A percentile compares a stretch with the other conserved stretches of the same genome.
These are phyloP conservation scores for Claviceps arundinis DNA, from an alignment of 2,329 filamentous ascomycete species.

Conservation along the genomic window DNA sequence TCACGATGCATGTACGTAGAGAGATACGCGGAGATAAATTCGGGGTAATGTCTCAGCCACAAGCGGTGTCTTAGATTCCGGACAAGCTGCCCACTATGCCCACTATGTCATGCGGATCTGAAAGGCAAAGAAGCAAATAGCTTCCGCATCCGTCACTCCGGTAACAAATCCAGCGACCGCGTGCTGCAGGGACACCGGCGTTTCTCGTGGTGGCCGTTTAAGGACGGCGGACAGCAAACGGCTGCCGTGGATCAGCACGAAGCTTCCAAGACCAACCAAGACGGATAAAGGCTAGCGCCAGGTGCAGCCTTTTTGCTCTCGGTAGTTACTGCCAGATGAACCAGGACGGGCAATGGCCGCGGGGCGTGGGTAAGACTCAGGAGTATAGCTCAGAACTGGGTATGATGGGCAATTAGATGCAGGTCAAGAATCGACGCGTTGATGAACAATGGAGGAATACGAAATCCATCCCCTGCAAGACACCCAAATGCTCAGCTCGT, in stretches of 20 bases:
- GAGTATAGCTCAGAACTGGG: background rate
- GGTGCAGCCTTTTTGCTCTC: background rate
- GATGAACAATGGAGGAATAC: background rate
- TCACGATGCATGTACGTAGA: background rate
- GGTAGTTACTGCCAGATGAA: background rate
- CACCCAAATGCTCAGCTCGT: background rate
- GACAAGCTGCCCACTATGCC: conserved; percentile 2
- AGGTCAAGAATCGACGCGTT: background rate
- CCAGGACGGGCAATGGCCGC: background rate
- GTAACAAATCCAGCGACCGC: conserved; percentile 6
- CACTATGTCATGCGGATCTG: background rate
- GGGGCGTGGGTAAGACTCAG: background rate
- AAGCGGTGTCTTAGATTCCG: conserved; percentile 7
- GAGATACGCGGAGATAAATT: background rate
- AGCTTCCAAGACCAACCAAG: background rate
- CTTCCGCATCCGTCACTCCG: conserved; percentile 12
- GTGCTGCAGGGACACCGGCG: background rate
- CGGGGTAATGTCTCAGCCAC: conserved; percentile 13
- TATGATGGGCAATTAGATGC: background rate
- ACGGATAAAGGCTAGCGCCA: background rate
- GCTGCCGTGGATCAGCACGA: background rate
- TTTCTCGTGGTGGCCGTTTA: background rate
- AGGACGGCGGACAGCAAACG: background rate
- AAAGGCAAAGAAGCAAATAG: background rate
- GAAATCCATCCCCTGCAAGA: background rate